Evolutionary conservation across 2,329 filamentous ascomycete genomes (phyloP), one percentile per base, ranked within the genome.

Genomic region (Fusarium globosum): DNA sequence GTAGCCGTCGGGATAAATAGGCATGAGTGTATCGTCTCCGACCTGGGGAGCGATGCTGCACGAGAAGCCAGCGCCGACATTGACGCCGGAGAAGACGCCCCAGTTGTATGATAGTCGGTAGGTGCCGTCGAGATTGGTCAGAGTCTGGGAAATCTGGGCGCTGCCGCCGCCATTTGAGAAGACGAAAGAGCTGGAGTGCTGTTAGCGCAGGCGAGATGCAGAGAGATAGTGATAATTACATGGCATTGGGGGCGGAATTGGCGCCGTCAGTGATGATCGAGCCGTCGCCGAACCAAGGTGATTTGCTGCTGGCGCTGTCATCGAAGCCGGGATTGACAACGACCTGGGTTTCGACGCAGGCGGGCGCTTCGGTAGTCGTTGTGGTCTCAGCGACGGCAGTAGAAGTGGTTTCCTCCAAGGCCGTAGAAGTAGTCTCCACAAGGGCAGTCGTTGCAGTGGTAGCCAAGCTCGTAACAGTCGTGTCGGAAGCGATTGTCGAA

Each of bases 181-280:
- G 6, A 7, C 1, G 4, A 64, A 18, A 0, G 39, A 20, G 1
- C 62, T 65, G 3, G 2, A 14, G 9, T 14, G 2, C 20, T 28
- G 6, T 65, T 33, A 65, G 38, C 6, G 4, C 6, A 1, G 7
- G 0, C 1, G 2, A 36, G 0, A 13, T 4, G 6, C 0, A 4
- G 1, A n/a, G 10, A 38, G 33, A 11, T 1, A 9, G 10, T 8
- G 20, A 13, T 4, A 21, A 28, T 14, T 36, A 41, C 62, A 38
- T 23, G 1, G 41, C 35, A 2, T 56, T 55, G 13, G n/a, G 26
- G 3, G 3, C 9, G 11, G 59, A n/a, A 13, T 20, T 13, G 15
- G 13, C n/a, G 2, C 18, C 20, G 18, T 35, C 36, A 6, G 21
- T 14, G 21, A 3, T n/a, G 12, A 23, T 7, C 0, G 6, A 6